Base-by-base conservation (phyloP, 2,329 filamentous ascomycete species). In the Hymenoscyphus infarciens region DNA sequence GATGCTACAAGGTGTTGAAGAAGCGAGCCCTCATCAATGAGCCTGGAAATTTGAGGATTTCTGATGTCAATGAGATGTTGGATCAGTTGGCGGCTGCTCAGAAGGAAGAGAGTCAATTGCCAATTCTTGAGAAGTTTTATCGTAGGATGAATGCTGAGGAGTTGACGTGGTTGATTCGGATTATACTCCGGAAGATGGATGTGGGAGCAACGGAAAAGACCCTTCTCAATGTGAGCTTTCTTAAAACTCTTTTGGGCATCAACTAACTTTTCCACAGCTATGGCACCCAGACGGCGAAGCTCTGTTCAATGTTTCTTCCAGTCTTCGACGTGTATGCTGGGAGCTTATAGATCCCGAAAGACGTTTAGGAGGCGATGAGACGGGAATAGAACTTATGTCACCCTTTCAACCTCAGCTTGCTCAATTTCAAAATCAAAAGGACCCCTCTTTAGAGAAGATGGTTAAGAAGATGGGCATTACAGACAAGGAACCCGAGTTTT, bases 391-490 rank as follows among this genome's bases (percentile, higher is more conserved):
- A 1, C 78, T 98, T 38, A 97, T 97, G 91, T 89, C 95, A 72
- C 97, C 92, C 74, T 98, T 98, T 73, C 94, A 98, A 72, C 95
- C 95, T 5, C 95, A 98, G 75, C 82, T 99, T 39, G 95, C 95
- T 4, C 90, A 95, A 67, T 97, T 96, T 67, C 92, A 97, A 74
- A 90, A 90, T 81, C 84, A 90, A 38, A 87, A 87, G 0, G 91
- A 97, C 69, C 8, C n/a, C 7, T 49, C 42, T 22, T 49, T 49
- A 5, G 84, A 92, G 61, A 90, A 87, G 72, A 91, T 96, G 84
- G 86, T 96, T 1, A 80, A 85, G 19, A 87, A 82, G 61, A 76
- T 88, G 76, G 83, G 85, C 1, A 81, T 83, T 0, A 88, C 85
- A 0, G 83, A 88, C 27, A 87, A 91, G 0, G 87, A 96, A 59